phyloP scores from a whole-genome alignment of 179 eudicot genomes.

The Patellifolia procumbens region DNA sequence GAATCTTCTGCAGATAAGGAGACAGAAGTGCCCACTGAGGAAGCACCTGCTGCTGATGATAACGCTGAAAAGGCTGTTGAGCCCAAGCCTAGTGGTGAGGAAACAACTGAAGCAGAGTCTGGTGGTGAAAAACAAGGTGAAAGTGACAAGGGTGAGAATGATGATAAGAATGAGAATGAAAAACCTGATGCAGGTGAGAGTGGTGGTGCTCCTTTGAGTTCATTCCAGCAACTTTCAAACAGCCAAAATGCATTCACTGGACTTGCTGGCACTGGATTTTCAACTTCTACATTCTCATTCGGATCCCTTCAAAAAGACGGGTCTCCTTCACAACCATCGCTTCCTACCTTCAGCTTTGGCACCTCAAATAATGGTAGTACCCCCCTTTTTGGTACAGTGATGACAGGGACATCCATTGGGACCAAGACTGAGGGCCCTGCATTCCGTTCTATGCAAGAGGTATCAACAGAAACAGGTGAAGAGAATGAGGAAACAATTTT shows the following conservation, averaged over 20 bases:
- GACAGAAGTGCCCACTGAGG: conserved; percentile 16
- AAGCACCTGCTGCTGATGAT: conserved; percentile 19
- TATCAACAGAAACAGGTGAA: conserved; percentile 85
- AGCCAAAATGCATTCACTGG: conserved; percentile 94
- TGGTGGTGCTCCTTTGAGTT: conserved; percentile 52
- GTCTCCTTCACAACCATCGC: conserved; percentile 46
- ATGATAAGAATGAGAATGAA: conserved; percentile 38
- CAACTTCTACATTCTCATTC: conserved; percentile 71
- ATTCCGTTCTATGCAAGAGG: conserved; percentile 62
- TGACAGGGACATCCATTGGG: conserved; percentile 43
- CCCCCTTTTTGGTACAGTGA: conserved; percentile 54
- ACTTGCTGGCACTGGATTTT: conserved; percentile 81
- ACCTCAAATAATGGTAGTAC: conserved; percentile 51
- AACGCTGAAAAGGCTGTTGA: conserved; percentile 26
- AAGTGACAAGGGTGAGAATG: conserved; percentile 28
- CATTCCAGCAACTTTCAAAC: conserved; percentile 87
- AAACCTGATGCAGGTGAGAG: conserved; percentile 30
- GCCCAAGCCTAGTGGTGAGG: conserved; percentile 28
- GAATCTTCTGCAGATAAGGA: conserved; percentile 31
- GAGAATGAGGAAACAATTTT: conserved; percentile 83
- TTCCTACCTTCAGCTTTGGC: conserved; percentile 51
- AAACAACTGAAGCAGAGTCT: conserved; percentile 35
- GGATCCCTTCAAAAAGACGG: conserved; percentile 66
- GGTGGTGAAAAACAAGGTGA: conserved; percentile 38
- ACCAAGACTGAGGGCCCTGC: conserved; percentile 51